Evolutionary conservation across 176 grass and related monocot species (phyloP).

Genomic region (Canna indica): DNA sequence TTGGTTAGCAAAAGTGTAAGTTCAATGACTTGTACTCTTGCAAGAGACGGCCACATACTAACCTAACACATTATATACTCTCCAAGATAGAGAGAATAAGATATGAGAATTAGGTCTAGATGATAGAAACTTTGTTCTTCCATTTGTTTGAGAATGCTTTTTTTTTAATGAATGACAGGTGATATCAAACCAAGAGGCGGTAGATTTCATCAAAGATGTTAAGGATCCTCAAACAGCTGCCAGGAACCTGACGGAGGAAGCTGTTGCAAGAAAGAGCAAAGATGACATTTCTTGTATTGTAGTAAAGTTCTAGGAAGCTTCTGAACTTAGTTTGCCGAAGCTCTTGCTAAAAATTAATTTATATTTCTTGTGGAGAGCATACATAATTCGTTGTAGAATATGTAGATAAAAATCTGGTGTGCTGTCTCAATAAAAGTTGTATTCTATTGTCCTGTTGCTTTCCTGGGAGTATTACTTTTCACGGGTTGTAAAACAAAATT

Average conservation of each 20-base stretch:
- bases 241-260: slow-evolving; percentile 56
- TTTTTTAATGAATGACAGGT: slow-evolving; percentile 30
- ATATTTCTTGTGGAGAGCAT: neutral
- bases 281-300: slow-evolving; percentile 91
- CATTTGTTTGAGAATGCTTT: neutral
- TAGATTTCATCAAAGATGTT: slow-evolving; percentile 58
- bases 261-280: slow-evolving; percentile 62
- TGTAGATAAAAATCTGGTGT: too few relatives aligned
- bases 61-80: too few relatives aligned
- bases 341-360: neutral
- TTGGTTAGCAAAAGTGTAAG: too few relatives aligned
- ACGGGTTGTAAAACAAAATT: too few relatives aligned
- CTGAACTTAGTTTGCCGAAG: neutral
- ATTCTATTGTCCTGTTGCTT: too few relatives aligned
- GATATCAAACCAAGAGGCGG: slow-evolving; percentile 90
- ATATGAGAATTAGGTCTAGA: neutral
- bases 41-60: too few relatives aligned
- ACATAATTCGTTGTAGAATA: too few relatives aligned
- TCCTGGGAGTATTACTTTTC: too few relatives aligned
- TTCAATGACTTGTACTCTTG: too few relatives aligned
- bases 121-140: neutral
- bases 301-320: slow-evolving; percentile 36
- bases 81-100: neutral
- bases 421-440: too few relatives aligned
- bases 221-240: slow-evolving; percentile 73